Base-by-base conservation (phyloP, 129 eudicot genomes). In the Pulicaria dysenterica region DNA sequence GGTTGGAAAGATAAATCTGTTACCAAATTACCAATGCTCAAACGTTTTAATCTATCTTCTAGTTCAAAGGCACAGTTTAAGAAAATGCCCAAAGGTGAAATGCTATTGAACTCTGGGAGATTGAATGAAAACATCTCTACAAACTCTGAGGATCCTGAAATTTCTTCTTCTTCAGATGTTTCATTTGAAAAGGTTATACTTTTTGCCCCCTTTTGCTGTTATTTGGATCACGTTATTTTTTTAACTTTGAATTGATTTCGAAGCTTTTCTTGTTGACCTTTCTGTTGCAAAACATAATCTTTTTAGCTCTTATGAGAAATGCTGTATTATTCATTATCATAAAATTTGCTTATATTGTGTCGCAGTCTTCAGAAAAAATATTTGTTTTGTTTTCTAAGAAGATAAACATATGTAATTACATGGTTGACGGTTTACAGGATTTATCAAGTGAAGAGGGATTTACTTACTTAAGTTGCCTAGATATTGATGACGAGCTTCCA, bases 381-480 rank as follows among this genome's bases (percentile, higher is more conserved):
- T 63, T 66, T 54, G 4, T 49, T 38, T 46, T 45, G 19, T 3
- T 2, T 7, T 40, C 6, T 14, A n/a, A 14, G 71, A 43, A 8
- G 17, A 17, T 55, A 54, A 55, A 44, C 61, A 56, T 44, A 13
- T 34, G 16, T 45, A 5, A 3, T 76, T 68, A 50, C 63, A 8
- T 47, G 2, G 7, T 67, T 58, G 76, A 55, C 91, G 2, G 7
- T 67, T 58, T 78, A 55, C 91, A 91, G 95, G 87, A 66, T 58
- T 74, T 77, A 45, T 37, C 3, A 7, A 42, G 38, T 78, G 67
- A 70, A 78, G 77, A 62, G 17, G 37, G 67, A 34, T 54, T 78
- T 11, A 34, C 39, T 17, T 40, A 66, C 58, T 77, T 77, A 51
- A 82, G 36, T 51, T 64, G 83, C 62, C 48, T 75, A 16, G 58